Evolutionary conservation across 352 stramenopile genomes (phyloP).

Genomic region (Blastocystis sp.): DNA sequence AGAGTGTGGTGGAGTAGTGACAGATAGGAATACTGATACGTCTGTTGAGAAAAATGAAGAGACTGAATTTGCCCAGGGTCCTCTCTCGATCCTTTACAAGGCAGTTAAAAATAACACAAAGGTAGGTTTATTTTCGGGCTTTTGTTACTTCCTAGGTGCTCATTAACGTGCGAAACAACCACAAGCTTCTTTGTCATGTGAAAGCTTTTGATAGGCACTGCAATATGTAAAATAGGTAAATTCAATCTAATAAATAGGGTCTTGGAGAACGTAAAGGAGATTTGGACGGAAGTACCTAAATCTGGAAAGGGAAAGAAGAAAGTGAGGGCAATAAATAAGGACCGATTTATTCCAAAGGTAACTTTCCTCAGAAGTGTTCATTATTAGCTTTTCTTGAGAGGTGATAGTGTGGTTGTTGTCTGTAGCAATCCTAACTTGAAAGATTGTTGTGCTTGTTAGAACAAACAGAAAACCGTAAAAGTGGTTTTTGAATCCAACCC

Average conservation of each 20-base stretch:
- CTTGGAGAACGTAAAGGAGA: conserved; percentile 99
- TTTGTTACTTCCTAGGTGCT: conserved; percentile 83
- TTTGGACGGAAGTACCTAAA: conserved; percentile 98
- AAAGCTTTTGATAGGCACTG: conserved; percentile 99
- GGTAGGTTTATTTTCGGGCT: conserved; percentile 31
- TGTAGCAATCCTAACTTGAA: conserved; percentile 84
- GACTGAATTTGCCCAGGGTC: conserved; percentile 88
- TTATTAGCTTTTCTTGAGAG: conserved; percentile 98
- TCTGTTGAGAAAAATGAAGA: conserved; percentile 66
- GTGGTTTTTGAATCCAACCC: conserved; percentile 27
- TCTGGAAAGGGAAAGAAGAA: conserved; percentile 89
- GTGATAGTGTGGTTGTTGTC: conserved; percentile 97
- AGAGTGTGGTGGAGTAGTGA: not conserved
- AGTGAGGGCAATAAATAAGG: conserved; percentile 89
- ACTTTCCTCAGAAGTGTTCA: conserved; percentile 71
- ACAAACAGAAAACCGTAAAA: not conserved
- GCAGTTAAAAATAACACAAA: conserved; percentile 86
- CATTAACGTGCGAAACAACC: conserved; percentile 99
- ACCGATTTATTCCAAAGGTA: conserved; percentile 65
- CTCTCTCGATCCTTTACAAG: conserved; percentile 91
- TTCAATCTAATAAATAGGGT: conserved; percentile 70
- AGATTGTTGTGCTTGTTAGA: not conserved
- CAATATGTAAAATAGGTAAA: conserved; percentile 85
- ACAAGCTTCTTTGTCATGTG: conserved; percentile 95
- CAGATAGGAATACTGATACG: conserved; percentile 27